A percentile compares a stretch with the other conserved stretches of the same genome.
Conservation (phyloP, 352 stramenopile genomes). For the Aphanomyces stellatus region DNA sequence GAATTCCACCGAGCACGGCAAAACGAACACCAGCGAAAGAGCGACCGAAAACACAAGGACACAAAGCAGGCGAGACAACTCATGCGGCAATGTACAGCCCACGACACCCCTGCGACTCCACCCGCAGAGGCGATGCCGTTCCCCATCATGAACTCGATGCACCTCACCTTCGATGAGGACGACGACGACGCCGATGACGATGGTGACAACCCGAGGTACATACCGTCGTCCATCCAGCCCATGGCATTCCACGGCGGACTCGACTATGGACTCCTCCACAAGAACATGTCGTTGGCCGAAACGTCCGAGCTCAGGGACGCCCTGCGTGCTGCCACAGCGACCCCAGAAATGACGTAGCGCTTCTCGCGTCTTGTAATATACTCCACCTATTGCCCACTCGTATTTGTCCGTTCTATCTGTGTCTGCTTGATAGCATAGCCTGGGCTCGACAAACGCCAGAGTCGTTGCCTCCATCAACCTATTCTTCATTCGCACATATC, state of each 20-base stretch:
- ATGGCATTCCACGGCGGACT: background rate
- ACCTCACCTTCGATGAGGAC: background rate
- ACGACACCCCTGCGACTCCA: background rate
- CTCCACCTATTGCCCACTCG: too few species aligned
- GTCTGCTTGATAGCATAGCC: too few species aligned
- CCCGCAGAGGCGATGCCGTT: too few species aligned
- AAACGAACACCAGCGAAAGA: slow-evolving; percentile 83
- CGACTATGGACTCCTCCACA: background rate
- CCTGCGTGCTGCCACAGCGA: background rate
- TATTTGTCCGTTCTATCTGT: too few species aligned
- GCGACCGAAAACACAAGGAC: slow-evolving; percentile 66
- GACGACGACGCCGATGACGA: background rate
- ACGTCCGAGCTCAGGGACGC: background rate
- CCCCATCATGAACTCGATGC: too few species aligned
- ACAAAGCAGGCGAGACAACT: background rate
- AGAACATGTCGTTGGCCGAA: background rate
- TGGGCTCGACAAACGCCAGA: background rate
- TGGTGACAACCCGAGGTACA: background rate
- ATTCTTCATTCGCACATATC: background rate
- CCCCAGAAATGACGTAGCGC: background rate
- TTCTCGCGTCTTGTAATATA: background rate
- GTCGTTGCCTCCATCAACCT: too few species aligned
- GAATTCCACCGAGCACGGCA: slow-evolving; percentile 76
- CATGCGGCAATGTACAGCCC: background rate
- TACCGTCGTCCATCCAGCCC: background rate